phyloP scores from a whole-genome alignment of 148 eudicot species.

The Heliosperma pusillum region DNA sequence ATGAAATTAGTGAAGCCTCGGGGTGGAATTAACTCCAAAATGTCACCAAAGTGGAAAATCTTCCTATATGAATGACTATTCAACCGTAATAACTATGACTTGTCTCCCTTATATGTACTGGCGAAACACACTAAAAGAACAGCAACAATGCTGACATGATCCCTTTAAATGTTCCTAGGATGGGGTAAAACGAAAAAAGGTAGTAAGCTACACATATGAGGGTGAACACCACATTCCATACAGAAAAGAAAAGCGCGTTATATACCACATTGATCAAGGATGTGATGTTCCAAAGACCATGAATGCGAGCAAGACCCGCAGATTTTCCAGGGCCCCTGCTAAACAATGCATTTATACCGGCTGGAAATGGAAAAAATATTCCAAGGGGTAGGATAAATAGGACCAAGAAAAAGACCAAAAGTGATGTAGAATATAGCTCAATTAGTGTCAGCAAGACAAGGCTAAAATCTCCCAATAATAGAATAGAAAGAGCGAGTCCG shows the following conservation, averaged over 20 bases:
- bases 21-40: too few species aligned
- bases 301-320: conserved; percentile 77
- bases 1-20: too few species aligned
- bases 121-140: background rate
- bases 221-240: background rate
- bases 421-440: conserved; percentile 82
- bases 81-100: background rate
- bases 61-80: too few species aligned
- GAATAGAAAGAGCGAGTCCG: conserved; percentile 80
- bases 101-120: background rate
- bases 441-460: conserved; percentile 74
- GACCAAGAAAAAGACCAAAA: conserved; percentile 62
- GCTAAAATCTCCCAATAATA: conserved; percentile 86
- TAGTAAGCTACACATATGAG: too few species aligned
- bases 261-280: conserved; percentile 91
- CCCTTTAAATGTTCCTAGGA: background rate
- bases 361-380: conserved; percentile 85
- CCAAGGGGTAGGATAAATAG: conserved; percentile 83
- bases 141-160: background rate
- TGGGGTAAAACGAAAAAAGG: background rate
- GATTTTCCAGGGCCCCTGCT: conserved; percentile 81
- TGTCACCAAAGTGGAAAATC: too few species aligned
- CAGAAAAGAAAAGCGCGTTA: background rate
- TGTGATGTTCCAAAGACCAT: conserved; percentile 88
- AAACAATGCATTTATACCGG: conserved; percentile 88